Evolutionary conservation across 495 filamentous ascomycete genomes (phyloP).

Genomic region (Xylaria scruposa): DNA sequence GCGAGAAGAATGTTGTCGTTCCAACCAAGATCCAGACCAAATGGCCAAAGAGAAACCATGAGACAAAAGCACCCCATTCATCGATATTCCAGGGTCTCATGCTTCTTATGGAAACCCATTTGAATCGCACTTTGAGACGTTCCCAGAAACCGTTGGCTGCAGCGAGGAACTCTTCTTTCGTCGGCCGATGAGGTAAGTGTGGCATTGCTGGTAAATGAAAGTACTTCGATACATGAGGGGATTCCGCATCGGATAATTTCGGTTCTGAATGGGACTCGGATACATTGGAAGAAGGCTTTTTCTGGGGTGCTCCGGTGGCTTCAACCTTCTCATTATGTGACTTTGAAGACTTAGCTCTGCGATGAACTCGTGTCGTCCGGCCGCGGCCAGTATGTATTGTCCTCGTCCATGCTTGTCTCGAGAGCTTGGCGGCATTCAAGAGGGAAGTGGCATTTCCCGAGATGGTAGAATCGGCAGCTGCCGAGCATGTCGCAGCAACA

Average conservation of each 20-base stretch:
- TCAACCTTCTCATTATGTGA: conserved; percentile 28
- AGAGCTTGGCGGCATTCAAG: conserved; percentile 47
- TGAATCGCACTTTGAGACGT: conserved; percentile 89
- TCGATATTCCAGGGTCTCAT: conserved; percentile 95
- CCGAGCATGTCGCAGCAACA: conserved; percentile 49
- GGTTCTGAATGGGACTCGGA: conserved; percentile 27
- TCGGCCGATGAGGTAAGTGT: conserved; percentile 80
- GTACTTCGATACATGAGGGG: conserved; percentile 54
- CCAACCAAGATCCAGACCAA: conserved; percentile 92
- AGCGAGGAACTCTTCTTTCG: conserved; percentile 89
- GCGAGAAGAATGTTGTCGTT: conserved; percentile 95
- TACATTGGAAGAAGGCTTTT: conserved; percentile 23
- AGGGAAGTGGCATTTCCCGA: conserved; percentile 40
- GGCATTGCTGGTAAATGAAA: conserved; percentile 70
- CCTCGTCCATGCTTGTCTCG: conserved; percentile 45
- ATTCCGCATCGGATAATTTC: conserved; percentile 40
- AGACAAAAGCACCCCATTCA: conserved; percentile 93
- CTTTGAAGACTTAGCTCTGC: conserved; percentile 50
- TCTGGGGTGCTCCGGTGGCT: conserved; percentile 28
- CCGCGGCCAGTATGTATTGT: conserved; percentile 39
- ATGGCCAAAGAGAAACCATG: conserved; percentile 93
- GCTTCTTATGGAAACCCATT: conserved; percentile 96
- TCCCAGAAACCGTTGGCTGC: conserved; percentile 94
- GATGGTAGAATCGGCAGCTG: conserved; percentile 48
- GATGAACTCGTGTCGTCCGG: conserved; percentile 34